Percentiles rank a stretch among this genome's conserved stretches.
phyloP scores from a whole-genome alignment of 345 rosid genomes.

The Salix koriyanagi region DNA sequence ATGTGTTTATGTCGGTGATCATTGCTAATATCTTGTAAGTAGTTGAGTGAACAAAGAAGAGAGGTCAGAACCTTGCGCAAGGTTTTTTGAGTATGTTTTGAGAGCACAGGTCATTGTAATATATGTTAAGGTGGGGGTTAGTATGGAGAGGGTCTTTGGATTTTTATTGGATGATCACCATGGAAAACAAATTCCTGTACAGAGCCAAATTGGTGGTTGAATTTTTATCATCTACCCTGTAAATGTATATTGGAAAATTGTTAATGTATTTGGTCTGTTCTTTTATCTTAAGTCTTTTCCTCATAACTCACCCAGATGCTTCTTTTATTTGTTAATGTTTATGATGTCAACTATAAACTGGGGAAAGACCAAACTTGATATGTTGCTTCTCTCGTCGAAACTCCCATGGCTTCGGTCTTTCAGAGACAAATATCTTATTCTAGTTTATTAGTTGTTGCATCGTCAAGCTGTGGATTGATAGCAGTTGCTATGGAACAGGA shows the following conservation, averaged over 20 bases:
- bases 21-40: slow-evolving; percentile 38
- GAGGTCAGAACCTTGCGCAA: slow-evolving; percentile 9
- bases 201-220: slow-evolving; percentile 33
- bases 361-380: background rate
- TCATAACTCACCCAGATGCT: background rate
- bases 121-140: slow-evolving; percentile 21
- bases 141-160: slow-evolving; percentile 5
- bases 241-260: slow-evolving; percentile 27
- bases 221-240: slow-evolving; percentile 25
- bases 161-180: slow-evolving; percentile 24
- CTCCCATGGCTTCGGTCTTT: background rate
- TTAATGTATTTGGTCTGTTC: background rate
- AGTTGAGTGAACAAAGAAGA: slow-evolving; percentile 28
- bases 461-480: background rate
- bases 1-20: slow-evolving; percentile 23
- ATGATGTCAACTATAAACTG: background rate
- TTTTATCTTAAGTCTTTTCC: background rate
- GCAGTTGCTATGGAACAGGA: background rate
- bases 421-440: no score
- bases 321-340: background rate
- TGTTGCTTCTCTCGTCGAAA: background rate
- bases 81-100: slow-evolving; percentile 4
- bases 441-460: background rate
- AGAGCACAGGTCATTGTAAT: slow-evolving; percentile 38
- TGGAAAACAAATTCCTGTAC: slow-evolving; percentile 25